Conservation (phyloP, 129 eudicot species). For the Rutidosis leptorrhynchoides region DNA sequence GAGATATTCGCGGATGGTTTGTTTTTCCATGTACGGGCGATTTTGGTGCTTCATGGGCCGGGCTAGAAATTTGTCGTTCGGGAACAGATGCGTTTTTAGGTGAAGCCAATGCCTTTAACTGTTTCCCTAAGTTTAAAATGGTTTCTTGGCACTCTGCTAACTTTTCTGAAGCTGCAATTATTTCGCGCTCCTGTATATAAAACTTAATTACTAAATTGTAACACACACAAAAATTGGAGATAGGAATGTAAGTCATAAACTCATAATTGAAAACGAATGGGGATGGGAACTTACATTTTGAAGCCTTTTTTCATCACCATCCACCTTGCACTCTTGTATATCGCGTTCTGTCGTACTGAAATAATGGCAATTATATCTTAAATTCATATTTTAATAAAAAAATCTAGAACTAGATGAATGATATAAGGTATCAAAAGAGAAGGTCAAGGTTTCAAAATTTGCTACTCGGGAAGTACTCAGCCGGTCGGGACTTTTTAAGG, state of each 20-base stretch:
- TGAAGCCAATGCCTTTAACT: constrained; percentile 72
- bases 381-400: not conserved
- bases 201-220: not conserved
- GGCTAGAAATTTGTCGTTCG: constrained; percentile 40
- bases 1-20: constrained; percentile 47
- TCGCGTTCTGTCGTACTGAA: constrained; percentile 49
- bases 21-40: constrained; percentile 28
- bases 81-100: constrained; percentile 51
- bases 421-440: not conserved
- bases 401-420: not conserved
- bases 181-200: constrained; percentile 61
- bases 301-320: constrained; percentile 45
- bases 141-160: constrained; percentile 96
- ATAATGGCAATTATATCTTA: constrained; percentile 14
- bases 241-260: too few species aligned
- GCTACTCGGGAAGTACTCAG: too few species aligned
- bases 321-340: constrained; percentile 20
- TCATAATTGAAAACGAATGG: too few species aligned
- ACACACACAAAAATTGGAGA: not conserved
- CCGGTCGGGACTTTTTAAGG: too few species aligned
- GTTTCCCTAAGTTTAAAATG: constrained; percentile 77
- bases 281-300: constrained; percentile 63
- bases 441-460: too few species aligned
- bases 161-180: constrained; percentile 81
- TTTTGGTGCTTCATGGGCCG: constrained; percentile 33